A percentile compares a stretch with the other conserved stretches of the same genome.
phyloP scores from a whole-genome alignment of 257 asterid genomes.

The Rehmannia glutinosa region DNA sequence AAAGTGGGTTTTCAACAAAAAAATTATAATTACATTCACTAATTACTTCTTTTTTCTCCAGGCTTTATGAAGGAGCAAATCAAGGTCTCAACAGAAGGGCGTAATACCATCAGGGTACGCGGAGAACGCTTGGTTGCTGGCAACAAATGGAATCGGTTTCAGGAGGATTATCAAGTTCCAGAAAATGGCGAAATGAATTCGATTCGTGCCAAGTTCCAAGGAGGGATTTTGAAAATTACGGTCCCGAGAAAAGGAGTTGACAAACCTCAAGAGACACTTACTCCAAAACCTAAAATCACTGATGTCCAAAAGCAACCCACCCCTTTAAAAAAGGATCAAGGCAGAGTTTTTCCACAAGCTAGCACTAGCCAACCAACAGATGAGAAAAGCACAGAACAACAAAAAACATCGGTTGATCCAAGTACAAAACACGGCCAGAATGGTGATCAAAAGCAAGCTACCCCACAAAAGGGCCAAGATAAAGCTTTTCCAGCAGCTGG shows the following conservation, averaged over 20 bases:
- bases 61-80: conserved; percentile 63
- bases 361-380: conserved; percentile 19
- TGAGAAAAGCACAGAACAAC: neutral
- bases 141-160: conserved; percentile 73
- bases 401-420: neutral
- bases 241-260: conserved; percentile 36
- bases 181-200: conserved; percentile 41
- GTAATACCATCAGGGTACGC: conserved; percentile 42
- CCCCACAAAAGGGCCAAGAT: conserved; percentile 10
- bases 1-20: no score
- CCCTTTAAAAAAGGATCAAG: conserved; percentile 21
- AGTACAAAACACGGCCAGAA: neutral
- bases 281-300: conserved; percentile 18
- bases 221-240: conserved; percentile 52
- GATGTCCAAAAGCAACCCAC: conserved; percentile 15
- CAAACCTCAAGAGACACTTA: conserved; percentile 14
- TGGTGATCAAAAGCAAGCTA: no score
- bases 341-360: conserved; percentile 11
- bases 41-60: neutral
- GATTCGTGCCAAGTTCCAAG: conserved; percentile 55
- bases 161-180: conserved; percentile 63
- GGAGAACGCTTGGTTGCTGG: conserved; percentile 65
- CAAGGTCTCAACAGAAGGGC: conserved; percentile 60
- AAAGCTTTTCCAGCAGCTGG: conserved; percentile 6
- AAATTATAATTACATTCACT: neutral